Evolutionary conservation across 2,329 filamentous ascomycete species (phyloP).

Genomic region (Phaeosphaeria sp.): DNA sequence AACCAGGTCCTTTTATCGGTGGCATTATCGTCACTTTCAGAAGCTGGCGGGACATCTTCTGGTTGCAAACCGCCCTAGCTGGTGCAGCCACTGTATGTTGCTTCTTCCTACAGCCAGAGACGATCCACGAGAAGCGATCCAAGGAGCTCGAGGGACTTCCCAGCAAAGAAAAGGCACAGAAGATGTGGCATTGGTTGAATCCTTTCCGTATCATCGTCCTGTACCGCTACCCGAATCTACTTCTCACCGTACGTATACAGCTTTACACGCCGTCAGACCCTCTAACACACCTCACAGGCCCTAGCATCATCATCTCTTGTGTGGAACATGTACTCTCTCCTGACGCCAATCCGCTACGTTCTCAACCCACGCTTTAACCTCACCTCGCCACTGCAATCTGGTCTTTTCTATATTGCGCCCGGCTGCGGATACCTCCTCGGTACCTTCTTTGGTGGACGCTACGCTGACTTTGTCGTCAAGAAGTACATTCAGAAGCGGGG

Average conservation of each 20-base stretch:
- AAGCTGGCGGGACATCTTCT: constrained; percentile 78
- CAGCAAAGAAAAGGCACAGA: constrained; percentile 55
- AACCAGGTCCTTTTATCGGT: constrained; percentile 72
- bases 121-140: constrained; percentile 69
- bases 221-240: constrained; percentile 72
- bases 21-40: constrained; percentile 79
- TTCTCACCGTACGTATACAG: constrained; percentile 49
- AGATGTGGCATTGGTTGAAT: constrained; percentile 69
- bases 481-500: constrained; percentile 68
- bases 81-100: constrained; percentile 65
- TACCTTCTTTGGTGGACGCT: constrained; percentile 74
- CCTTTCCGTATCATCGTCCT: constrained; percentile 69
- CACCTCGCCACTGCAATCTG: constrained; percentile 68
- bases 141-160: constrained; percentile 66
- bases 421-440: constrained; percentile 73
- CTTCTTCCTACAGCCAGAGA: constrained; percentile 74
- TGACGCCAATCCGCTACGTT: constrained; percentile 74
- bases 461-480: constrained; percentile 71
- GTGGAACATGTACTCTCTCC: constrained; percentile 77
- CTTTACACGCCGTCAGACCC: neutral
- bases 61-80: constrained; percentile 74
- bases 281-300: constrained; percentile 38
- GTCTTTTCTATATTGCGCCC: constrained; percentile 77
- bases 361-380: constrained; percentile 77
- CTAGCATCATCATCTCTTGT: constrained; percentile 69